Conservation (phyloP, 164 flowering plant genomes). For the Dillenia suffruticosa region DNA sequence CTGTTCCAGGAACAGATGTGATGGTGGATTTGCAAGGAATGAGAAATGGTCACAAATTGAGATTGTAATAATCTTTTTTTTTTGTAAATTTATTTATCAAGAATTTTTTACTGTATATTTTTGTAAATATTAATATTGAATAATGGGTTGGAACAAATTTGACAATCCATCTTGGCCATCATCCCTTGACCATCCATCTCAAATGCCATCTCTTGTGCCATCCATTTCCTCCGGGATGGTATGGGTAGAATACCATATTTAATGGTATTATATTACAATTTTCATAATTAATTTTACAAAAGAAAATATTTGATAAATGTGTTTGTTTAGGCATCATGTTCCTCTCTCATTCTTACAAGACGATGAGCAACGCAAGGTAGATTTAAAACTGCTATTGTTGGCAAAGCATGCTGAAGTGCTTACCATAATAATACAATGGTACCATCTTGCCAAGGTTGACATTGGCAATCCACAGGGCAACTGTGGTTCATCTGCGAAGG, state of each 20-base stretch:
- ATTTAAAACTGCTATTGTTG: slow-evolving; percentile 39
- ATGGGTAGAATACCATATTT: no score
- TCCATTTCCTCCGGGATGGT: no score
- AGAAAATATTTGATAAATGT: no score
- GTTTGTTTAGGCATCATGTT: slow-evolving; percentile 40
- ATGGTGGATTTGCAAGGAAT: slow-evolving; percentile 62
- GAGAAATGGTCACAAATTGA: slow-evolving; percentile 76
- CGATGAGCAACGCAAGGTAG: slow-evolving; percentile 15
- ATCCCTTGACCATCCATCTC: no score
- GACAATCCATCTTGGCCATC: no score
- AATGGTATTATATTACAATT: no score
- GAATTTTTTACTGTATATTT: no score
- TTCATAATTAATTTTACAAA: no score
- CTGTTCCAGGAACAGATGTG: slow-evolving; percentile 67
- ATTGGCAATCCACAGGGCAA: slow-evolving; percentile 49
- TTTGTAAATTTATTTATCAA: no score
- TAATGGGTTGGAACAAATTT: no score
- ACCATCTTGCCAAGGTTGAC: slow-evolving; percentile 39
- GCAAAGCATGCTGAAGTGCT: slow-evolving; percentile 33
- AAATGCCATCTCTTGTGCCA: no score
- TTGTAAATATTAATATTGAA: no score
- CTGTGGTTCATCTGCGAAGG: slow-evolving; percentile 43
- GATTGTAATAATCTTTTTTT: slow-evolving; percentile 29
- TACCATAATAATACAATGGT: slow-evolving; percentile 31
- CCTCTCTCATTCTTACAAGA: slow-evolving; percentile 44